Evolutionary conservation across 441 rosid genomes (phyloP).

Genomic region (Adansonia grandidieri): DNA sequence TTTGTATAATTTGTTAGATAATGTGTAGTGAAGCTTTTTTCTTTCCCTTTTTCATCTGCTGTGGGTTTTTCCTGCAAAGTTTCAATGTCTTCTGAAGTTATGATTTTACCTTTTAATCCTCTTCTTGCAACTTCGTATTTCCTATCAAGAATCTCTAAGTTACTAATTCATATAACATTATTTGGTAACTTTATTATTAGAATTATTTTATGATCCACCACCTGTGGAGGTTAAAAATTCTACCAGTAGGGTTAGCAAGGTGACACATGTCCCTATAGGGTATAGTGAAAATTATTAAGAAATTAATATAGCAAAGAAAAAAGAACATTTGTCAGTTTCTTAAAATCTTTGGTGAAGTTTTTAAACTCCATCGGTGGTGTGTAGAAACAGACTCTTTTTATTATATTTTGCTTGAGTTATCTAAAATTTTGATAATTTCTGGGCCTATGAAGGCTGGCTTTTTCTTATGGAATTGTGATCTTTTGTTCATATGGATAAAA

Average conservation of each 20-base stretch:
- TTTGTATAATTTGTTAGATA: background rate
- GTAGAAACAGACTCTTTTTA: background rate
- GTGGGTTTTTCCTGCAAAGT: background rate
- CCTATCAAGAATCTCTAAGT: slow-evolving; percentile 3
- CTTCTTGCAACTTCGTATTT: slow-evolving; percentile 2
- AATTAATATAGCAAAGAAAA: background rate
- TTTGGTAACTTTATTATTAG: background rate
- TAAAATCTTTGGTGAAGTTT: background rate
- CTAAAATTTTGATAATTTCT: background rate
- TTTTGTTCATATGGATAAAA: too few relatives aligned
- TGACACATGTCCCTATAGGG: background rate
- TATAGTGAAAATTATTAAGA: background rate
- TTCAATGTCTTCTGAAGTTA: background rate
- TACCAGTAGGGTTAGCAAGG: background rate
- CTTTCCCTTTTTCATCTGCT: background rate
- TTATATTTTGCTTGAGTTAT: background rate
- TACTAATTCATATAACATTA: background rate
- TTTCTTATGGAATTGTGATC: slow-evolving; percentile 3
- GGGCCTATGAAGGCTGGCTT: background rate
- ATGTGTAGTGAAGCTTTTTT: background rate
- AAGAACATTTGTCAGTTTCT: background rate
- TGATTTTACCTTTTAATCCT: background rate
- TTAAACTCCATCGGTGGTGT: background rate
- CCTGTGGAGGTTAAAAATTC: slow-evolving; percentile 1
- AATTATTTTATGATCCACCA: background rate